These are phyloP conservation scores for Trichophyton schoenleinii DNA, from an alignment of 2,329 filamentous ascomycete species.

Conservation along the genomic window DNA sequence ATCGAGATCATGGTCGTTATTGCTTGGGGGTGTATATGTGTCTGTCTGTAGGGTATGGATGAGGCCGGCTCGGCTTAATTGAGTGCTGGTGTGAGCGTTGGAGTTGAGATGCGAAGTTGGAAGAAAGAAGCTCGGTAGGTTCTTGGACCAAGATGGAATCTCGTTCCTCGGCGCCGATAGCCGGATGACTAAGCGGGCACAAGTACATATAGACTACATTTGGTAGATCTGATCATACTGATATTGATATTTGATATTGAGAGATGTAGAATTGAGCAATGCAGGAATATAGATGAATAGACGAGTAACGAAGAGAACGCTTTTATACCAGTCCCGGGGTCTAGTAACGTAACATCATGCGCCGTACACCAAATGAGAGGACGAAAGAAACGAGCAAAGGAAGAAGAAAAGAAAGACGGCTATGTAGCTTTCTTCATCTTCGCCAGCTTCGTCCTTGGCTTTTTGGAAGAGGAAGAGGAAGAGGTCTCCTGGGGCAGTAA, in stretches of 20 bases:
- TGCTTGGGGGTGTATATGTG: background rate
- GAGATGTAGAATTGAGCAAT: background rate
- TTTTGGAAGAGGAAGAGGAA: background rate
- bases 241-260: background rate
- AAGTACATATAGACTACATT: too few relatives aligned
- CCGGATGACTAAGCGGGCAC: background rate
- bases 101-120: background rate
- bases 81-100: background rate
- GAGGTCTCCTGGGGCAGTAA: background rate
- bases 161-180: constrained; percentile 2
- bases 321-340: background rate
- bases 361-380: background rate
- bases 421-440: background rate
- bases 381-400: background rate
- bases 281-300: background rate
- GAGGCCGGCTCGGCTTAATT: background rate
- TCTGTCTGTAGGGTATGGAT: background rate
- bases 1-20: constrained; percentile 15
- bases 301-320: background rate
- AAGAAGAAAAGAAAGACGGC: background rate
- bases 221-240: background rate
- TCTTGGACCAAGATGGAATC: background rate
- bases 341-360: background rate
- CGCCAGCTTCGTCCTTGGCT: background rate
- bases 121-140: background rate